Evolutionary conservation across 371 early-diverging fungal species (phyloP), one percentile per base, ranked within the genome.

Genomic region (Funneliformis caledonium): DNA sequence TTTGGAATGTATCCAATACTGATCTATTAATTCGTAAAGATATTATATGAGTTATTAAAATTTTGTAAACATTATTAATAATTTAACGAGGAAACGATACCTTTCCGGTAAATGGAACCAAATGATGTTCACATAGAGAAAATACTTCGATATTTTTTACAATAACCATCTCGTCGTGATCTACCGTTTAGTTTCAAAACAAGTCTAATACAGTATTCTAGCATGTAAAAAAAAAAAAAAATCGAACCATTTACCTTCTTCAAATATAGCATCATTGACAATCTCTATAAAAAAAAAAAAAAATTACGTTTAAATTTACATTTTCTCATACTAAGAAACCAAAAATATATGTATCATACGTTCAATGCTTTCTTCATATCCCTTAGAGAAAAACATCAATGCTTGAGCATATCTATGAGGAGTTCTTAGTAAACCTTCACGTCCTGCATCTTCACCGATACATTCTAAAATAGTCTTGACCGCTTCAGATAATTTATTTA

Each of bases 91-190:
- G 9, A 22, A 65, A 16, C 37, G 65, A 65, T 85, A 94, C 96
- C 90, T 96, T 98, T 80, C 98, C 98, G 78, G 93, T 92, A 82
- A 99, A 98, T 4, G 99, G 99, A 0, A 99, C 99, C 92, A 98
- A 90, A 83, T 99, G 99, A 86, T 99, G 99, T 86, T 99, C 99
- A 87, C 99, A 99, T 75, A 98, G 86, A 19, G 97, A 96, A 84
- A 96, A 97, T 2, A 98, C 91, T 81, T 96, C 95, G 80, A 98
- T 97, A 84, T 98, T 92, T 86, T 94, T 95, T 22, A 97, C 97
- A 88, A 98, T 94, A 33, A 97, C 99, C 98, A 98, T 97, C 83
- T 98, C 99, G 77, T 98, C 97, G 85, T 98, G 97, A 83, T 98
- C 97, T 91, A 85, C 5, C 10, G 45, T 60, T 22, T 5, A 64